Evolutionary conservation across 2,329 filamentous ascomycete genomes (phyloP).

Genomic region (Lasiodiplodia sp.): DNA sequence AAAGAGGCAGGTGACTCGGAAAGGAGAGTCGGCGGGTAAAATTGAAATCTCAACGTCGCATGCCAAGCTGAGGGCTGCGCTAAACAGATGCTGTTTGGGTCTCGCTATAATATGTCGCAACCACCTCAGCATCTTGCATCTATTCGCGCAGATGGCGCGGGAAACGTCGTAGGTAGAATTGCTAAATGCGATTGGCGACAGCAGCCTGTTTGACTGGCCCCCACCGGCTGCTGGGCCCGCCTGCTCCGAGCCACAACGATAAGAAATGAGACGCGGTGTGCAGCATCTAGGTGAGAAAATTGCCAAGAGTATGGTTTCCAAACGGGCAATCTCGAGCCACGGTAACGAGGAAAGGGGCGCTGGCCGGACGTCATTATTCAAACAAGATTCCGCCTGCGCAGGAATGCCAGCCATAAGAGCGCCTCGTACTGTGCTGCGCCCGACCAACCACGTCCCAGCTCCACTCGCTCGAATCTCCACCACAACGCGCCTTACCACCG

Average conservation of each 20-base stretch:
- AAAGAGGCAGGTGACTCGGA: neutral
- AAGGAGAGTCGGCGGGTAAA: neutral
- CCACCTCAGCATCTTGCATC: neutral
- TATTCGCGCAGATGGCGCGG: constrained; percentile 4
- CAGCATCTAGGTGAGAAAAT: neutral
- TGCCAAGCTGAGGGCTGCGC: neutral
- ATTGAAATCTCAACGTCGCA: neutral
- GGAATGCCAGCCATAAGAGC: neutral
- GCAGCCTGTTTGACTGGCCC: neutral
- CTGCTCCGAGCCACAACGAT: neutral
- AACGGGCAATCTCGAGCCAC: neutral
- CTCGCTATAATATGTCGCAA: constrained; percentile 1
- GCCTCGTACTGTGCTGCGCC: neutral
- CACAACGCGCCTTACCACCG: constrained; percentile 2
- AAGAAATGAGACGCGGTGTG: neutral
- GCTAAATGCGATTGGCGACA: constrained; percentile 1
- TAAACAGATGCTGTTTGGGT: neutral
- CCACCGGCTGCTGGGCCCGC: neutral
- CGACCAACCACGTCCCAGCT: constrained; percentile 9
- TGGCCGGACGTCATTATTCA: neutral
- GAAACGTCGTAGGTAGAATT: neutral
- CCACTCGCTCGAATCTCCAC: neutral
- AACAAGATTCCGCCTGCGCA: neutral
- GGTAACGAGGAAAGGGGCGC: neutral
- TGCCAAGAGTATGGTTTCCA: constrained; percentile 11